Evolutionary conservation across 345 rosid genomes (phyloP).

Genomic region (Lepidium africanum): DNA sequence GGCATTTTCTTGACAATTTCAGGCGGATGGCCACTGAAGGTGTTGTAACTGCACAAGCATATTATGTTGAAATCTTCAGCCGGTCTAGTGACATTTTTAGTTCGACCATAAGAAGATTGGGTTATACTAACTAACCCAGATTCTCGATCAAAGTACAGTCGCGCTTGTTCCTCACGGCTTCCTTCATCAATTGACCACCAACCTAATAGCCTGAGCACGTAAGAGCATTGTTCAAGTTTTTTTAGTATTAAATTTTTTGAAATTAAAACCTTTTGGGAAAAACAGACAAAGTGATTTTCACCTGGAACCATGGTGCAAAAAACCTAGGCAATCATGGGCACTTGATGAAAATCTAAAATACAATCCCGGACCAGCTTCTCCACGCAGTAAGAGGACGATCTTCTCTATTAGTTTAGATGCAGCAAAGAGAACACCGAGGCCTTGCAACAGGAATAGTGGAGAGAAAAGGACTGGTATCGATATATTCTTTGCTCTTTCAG

Average conservation of each 20-base stretch:
- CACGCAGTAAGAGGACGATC: slow-evolving; percentile 54
- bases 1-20: slow-evolving; percentile 97
- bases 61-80: neutral
- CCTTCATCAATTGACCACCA: slow-evolving; percentile 99
- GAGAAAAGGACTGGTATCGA: slow-evolving; percentile 76
- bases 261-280: neutral
- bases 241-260: neutral
- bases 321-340: slow-evolving; percentile 76
- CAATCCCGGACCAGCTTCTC: slow-evolving; percentile 64
- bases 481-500: slow-evolving; percentile 64
- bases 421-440: slow-evolving; percentile 78
- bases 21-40: slow-evolving; percentile 92
- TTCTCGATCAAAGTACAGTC: slow-evolving; percentile 54
- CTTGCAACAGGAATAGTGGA: slow-evolving; percentile 86
- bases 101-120: neutral
- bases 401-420: slow-evolving; percentile 70
- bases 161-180: slow-evolving; percentile 89
- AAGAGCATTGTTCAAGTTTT: neutral
- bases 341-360: slow-evolving; percentile 66
- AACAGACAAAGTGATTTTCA: slow-evolving; percentile 23
- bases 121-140: slow-evolving; percentile 56
- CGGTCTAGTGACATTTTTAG: neutral
- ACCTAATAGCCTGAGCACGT: slow-evolving; percentile 66
- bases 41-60: slow-evolving; percentile 62
- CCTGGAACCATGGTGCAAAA: slow-evolving; percentile 98